Base-by-base conservation (phyloP, 1,284 basidiomycete genomes). In the Peniophora sp. region DNA sequence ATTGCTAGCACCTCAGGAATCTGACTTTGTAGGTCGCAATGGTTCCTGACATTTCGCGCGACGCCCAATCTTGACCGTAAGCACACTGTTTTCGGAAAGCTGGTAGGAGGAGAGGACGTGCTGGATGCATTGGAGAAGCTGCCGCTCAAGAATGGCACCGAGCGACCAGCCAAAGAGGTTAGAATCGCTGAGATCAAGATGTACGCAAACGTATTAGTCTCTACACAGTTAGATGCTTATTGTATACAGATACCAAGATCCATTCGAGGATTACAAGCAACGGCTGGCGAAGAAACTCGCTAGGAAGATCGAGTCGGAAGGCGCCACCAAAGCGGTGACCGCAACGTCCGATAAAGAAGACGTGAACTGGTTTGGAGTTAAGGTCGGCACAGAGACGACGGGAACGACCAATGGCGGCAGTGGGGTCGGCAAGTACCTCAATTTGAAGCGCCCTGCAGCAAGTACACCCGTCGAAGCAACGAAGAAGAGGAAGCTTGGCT, bases 41-140 rank as follows among this genome's bases (percentile, higher is more conserved):
- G 90, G 69, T 97, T 91, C 65, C 63, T 97, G 42, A 94, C 93
- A 0, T 97, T 97, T 74, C 79, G 75, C 51, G 69, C 82, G 3
- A 81, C 90, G 2, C 77, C 90, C 0, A 82, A 97, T 64, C 78
- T 97, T 11, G 83, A 84, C 63, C 81, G 80, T 52, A 92, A 93
- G 59, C 92, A 97, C 63, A 97, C 95, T 0, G 95, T 98, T 1
- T 99, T 99, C 63, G 96, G 97, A 2, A 93, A 97, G 59, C 75
- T 97, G 3, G 92, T 98, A 0, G 95, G 95, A 20, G 95, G 95
- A 3, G 92, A 96, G 62, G 88, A 94, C 37, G 86, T 96, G 1
- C 72, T 99, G 3, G 80, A 90, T 59, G 78, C 84, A 9, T 70
- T 99, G 35, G 97, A 99, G 65, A 78, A 80, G 27, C 68, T 94